Evolutionary conservation across 768 basidiomycete species (phyloP).

Genomic region (Trametes cinnabarina): DNA sequence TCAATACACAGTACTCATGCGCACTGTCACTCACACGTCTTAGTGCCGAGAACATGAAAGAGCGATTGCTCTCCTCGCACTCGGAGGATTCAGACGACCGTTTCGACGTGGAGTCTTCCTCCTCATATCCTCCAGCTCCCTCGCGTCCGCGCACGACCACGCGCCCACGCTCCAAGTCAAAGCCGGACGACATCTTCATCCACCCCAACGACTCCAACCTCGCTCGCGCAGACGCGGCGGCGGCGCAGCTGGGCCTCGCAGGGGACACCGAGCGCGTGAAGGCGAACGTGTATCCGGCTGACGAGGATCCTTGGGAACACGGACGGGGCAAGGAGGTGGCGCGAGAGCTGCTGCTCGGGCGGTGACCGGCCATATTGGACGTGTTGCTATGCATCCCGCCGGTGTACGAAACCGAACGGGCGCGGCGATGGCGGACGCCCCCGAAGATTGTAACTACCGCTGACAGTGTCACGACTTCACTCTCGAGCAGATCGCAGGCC

Average conservation of each 20-base stretch:
- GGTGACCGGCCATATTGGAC: background rate
- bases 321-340: conserved; percentile 53
- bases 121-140: conserved; percentile 20
- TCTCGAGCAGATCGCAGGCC: conserved; percentile 8
- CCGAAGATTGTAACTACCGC: background rate
- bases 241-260: conserved; percentile 50
- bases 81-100: conserved; percentile 1
- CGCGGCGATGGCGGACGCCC: background rate
- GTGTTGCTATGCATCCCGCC: background rate
- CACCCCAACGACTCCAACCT: conserved; percentile 62
- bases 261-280: conserved; percentile 47
- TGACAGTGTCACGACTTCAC: background rate
- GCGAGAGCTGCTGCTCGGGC: conserved; percentile 40
- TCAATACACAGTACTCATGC: background rate
- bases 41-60: conserved; percentile 27
- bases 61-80: conserved; percentile 23
- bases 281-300: conserved; percentile 35
- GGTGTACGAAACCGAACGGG: background rate
- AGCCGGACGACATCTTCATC: conserved; percentile 58
- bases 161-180: conserved; percentile 50
- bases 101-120: conserved; percentile 6
- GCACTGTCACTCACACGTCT: conserved; percentile 2
- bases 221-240: conserved; percentile 64
- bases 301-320: conserved; percentile 46
- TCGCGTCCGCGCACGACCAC: conserved; percentile 7